A percentile compares a stretch with the other conserved stretches of the same genome.
These are phyloP conservation scores for Pichia cactophila DNA, from an alignment of 1,139 yeast species.

Conservation along the genomic window DNA sequence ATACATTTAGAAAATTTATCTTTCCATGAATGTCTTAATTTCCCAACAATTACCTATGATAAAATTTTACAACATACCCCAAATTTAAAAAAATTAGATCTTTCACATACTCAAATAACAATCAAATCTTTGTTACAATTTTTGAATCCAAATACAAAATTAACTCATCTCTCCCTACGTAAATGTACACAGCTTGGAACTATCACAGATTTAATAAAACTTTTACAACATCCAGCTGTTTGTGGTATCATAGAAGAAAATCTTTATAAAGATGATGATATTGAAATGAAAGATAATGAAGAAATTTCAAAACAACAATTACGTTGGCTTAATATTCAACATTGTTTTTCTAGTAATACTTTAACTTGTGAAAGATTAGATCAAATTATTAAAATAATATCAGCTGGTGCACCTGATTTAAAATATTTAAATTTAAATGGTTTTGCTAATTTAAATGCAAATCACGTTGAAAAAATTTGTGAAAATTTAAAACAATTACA, in stretches of 20 bases:
- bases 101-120: constrained; percentile 73
- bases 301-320: constrained; percentile 27
- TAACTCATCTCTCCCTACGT: constrained; percentile 74
- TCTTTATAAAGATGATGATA: neutral
- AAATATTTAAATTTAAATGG: constrained; percentile 68
- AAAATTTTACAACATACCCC: constrained; percentile 52
- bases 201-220: constrained; percentile 68
- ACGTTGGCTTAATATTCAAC: constrained; percentile 72
- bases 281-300: constrained; percentile 29
- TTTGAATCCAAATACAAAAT: constrained; percentile 45
- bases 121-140: constrained; percentile 42
- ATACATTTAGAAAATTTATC: constrained; percentile 49
- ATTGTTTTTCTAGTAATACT: constrained; percentile 52
- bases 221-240: constrained; percentile 63
- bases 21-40: constrained; percentile 82
- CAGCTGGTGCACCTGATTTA: constrained; percentile 33
- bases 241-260: constrained; percentile 3
- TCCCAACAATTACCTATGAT: constrained; percentile 49
- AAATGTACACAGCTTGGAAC: constrained; percentile 66
- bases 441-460: constrained; percentile 46
- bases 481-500: constrained; percentile 47
- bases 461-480: constrained; percentile 49
- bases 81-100: constrained; percentile 61
- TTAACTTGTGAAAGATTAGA: constrained; percentile 9
- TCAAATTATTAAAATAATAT: constrained; percentile 6